A percentile compares a stretch with the other conserved stretches of the same genome.
Evolutionary conservation across 176 grass and related monocot species (phyloP).

Genomic region (Oryza longistaminata): DNA sequence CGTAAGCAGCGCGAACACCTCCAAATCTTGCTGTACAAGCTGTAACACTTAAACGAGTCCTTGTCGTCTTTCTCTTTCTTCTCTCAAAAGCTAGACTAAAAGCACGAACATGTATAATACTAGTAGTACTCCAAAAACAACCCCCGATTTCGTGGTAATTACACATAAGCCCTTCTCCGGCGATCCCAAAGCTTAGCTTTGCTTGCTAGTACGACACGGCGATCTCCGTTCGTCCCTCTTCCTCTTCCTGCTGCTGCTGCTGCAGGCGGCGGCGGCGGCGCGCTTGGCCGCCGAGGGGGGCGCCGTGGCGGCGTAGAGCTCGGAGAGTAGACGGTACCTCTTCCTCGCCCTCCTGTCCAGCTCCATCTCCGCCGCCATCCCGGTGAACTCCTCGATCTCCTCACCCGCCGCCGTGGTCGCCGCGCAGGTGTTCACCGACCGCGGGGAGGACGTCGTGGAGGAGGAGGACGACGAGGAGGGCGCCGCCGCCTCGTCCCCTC

Average conservation of each 20-base stretch:
- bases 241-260: constrained; percentile 23
- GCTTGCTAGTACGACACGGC: neutral
- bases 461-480: neutral
- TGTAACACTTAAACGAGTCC: neutral
- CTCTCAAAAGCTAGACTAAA: constrained; percentile 35
- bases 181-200: neutral
- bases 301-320: constrained; percentile 52
- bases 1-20: neutral
- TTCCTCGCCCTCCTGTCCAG: constrained; percentile 46
- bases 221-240: constrained; percentile 19
- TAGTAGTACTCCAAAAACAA: neutral
- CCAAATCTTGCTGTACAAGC: constrained; percentile 25
- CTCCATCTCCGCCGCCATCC: neutral
- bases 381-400: neutral
- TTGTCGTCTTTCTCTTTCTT: constrained; percentile 18
- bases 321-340: constrained; percentile 46
- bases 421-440: constrained; percentile 8
- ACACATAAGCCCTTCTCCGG: constrained; percentile 30
- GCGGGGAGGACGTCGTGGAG: constrained; percentile 36
- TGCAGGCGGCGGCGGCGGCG: neutral
- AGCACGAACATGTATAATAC: neutral
- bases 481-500: neutral
- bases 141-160: constrained; percentile 20
- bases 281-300: neutral
- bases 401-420: neutral